phyloP scores from a whole-genome alignment of 805 yeast genomes.

The Barnettozyma botsteinii region DNA sequence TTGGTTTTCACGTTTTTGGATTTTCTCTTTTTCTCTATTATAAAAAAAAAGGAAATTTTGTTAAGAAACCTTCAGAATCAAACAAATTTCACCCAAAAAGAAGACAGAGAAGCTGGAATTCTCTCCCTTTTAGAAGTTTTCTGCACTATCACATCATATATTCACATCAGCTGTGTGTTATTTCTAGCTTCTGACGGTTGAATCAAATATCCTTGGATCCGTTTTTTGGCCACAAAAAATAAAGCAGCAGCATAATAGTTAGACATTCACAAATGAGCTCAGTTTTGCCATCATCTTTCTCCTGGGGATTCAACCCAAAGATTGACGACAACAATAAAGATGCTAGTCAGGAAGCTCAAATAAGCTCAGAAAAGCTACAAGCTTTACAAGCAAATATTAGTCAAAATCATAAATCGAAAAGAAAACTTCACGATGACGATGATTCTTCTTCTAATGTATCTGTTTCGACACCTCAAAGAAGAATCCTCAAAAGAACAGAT shows the following conservation, averaged over 20 bases:
- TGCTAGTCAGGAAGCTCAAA: not conserved
- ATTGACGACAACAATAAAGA: conserved; percentile 24
- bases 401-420: conserved; percentile 8
- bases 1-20: conserved; percentile 3
- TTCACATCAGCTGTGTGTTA: not conserved
- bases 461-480: conserved; percentile 3
- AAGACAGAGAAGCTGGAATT: not conserved
- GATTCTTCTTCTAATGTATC: conserved; percentile 4
- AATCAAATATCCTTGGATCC: not conserved
- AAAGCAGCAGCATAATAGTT: too few relatives aligned
- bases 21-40: not conserved
- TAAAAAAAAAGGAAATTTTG: not conserved
- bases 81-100: not conserved
- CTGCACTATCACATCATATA: not conserved
- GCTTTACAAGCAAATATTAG: conserved; percentile 6
- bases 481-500: conserved; percentile 6
- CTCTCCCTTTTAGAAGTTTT: not conserved
- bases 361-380: conserved; percentile 4
- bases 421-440: conserved; percentile 16
- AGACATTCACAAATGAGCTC: conserved; percentile 12
- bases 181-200: not conserved
- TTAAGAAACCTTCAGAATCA: not conserved
- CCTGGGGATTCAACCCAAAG: conserved; percentile 24
- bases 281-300: conserved; percentile 16
- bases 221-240: not conserved